Evolutionary conservation across 306 rosid genomes (phyloP), one percentile per base, ranked within the genome.

Genomic region (Notholithocarpus densiflorus): DNA sequence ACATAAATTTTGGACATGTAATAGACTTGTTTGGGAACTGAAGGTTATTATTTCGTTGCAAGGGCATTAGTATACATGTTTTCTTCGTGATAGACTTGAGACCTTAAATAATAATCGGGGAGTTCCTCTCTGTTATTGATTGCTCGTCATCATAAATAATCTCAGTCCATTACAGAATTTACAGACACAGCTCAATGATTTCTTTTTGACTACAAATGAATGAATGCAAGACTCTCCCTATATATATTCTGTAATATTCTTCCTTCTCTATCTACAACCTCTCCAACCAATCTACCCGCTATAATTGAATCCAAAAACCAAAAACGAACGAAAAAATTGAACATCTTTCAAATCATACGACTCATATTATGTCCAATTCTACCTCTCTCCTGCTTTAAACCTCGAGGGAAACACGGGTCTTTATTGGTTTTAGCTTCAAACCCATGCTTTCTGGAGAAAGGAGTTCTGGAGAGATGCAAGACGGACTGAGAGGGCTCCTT

Each of bases 361-460:
- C 79, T 69, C 53, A 54, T 61, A 48, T 65, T 37, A 68, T 54
- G 59, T 53, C 53, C 80, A 71, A 5, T 54, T 34, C 73, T 45
- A 68, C 21, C 57, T 19, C 48, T 62, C 55, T 62, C 27, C 66
- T 6, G 23, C 7, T 21, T 92, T 79, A 92, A 40, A 70, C 83
- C 31, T 77, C 75, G 3, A 83, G 87, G 0, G 92, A 82, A 66
- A 84, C 83, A 7, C 98, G 91, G 32, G 98, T 94, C 84, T 88
- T 94, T 23, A 94, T 94, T 5, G 98, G 98, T 86, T 94, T 92
- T 73, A 94, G 88, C 86, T 90, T 92, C 86, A 94, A 76, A 37
- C 98, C 98, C 98, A 94, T 94, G 90, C 98, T 94, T 80, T 94
- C 97, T 6, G 97, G 97, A 79, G 98, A 94, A 78, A 94, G 94